These are phyloP conservation scores for Emmonsiellopsis sp. DNA, from an alignment of 2,329 filamentous ascomycete genomes.

Conservation along the genomic window DNA sequence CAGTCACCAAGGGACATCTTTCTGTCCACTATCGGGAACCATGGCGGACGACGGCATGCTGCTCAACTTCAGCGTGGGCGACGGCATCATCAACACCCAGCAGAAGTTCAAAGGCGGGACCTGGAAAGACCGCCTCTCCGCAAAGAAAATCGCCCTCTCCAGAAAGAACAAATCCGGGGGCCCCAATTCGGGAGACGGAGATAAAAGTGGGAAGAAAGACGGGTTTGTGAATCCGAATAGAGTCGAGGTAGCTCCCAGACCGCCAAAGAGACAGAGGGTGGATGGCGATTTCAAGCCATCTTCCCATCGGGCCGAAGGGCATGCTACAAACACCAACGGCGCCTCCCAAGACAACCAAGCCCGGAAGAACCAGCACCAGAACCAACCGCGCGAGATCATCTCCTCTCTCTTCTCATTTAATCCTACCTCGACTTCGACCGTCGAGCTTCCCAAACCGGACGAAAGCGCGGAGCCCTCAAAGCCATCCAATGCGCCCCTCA, in stretches of 20 bases:
- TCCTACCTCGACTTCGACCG: conserved; percentile 47
- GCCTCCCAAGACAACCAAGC: conserved; percentile 1
- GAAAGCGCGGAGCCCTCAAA: conserved; percentile 46
- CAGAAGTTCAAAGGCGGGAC: conserved; percentile 73
- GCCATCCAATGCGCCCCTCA: conserved; percentile 84
- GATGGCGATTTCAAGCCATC: conserved; percentile 28
- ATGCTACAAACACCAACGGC: conserved; percentile 4
- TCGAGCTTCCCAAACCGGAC: conserved; percentile 29
- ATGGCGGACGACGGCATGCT: conserved; percentile 97
- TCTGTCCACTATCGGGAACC: conserved; percentile 4
- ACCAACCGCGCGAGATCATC: conserved; percentile 56
- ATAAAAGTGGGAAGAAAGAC: background rate
- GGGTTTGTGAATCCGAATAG: conserved; percentile 24
- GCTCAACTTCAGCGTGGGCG: conserved; percentile 76
- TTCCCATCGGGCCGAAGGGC: background rate
- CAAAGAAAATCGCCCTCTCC: conserved; percentile 58
- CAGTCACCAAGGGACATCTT: background rate
- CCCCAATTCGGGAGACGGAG: conserved; percentile 10
- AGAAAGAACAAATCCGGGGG: conserved; percentile 35
- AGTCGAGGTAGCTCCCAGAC: conserved; percentile 19
- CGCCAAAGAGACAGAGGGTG: conserved; percentile 33
- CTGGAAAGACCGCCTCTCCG: conserved; percentile 81
- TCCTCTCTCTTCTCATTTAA: conserved; percentile 92
- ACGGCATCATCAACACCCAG: conserved; percentile 53
- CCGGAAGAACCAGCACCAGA: conserved; percentile 7